phyloP scores from a whole-genome alignment of 2,329 filamentous ascomycete genomes.

The Penicillium glabrum region DNA sequence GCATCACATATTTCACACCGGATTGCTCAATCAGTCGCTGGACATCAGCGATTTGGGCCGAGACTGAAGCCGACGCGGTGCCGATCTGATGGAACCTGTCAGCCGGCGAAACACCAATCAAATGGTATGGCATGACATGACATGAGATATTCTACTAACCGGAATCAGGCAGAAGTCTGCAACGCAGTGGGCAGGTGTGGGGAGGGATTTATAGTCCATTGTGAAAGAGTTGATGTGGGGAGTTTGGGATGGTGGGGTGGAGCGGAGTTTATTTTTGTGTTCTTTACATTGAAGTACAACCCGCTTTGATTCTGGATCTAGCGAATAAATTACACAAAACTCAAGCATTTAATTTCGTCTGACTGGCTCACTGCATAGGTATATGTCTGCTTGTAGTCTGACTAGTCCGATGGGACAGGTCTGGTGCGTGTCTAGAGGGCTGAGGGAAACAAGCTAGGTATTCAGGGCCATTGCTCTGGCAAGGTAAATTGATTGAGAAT shows the following conservation, averaged over 20 bases:
- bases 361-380: neutral
- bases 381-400: neutral
- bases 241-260: neutral
- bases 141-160: constrained; percentile 45
- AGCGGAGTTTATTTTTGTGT: neutral
- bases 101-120: neutral
- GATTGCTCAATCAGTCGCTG: constrained; percentile 80
- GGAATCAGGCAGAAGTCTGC: constrained; percentile 93
- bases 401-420: neutral
- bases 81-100: constrained; percentile 61
- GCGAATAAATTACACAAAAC: neutral
- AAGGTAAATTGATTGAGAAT: neutral
- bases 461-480: neutral
- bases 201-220: constrained; percentile 29
- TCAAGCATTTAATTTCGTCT: neutral
- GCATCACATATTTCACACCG: constrained; percentile 82
- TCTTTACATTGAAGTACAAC: neutral
- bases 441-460: neutral
- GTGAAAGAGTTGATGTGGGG: neutral
- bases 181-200: constrained; percentile 72
- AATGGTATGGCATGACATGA: neutral
- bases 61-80: constrained; percentile 72
- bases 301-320: neutral
- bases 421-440: neutral
- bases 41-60: constrained; percentile 82